Base-by-base conservation (phyloP, 345 rosid species). In the Salix suchowensis region DNA sequence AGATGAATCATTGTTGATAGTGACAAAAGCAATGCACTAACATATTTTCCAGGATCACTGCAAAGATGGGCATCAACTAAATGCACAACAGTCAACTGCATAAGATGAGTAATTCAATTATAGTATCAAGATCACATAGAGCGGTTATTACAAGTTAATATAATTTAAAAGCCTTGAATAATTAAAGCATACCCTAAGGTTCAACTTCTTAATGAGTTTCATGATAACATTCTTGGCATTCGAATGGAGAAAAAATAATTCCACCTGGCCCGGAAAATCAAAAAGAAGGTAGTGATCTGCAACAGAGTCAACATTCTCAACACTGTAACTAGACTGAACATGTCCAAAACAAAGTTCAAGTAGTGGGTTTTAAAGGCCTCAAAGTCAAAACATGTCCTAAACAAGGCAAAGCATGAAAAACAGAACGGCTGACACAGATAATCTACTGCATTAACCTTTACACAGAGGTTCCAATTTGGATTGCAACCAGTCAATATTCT, bases 241-340 rank as follows among this genome's bases (percentile, higher is more conserved):
- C 15, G 94, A 78, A 79, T 92, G 97, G 78, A 88, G 91, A 81
- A 92, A 94, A 83, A 88, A 96, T 37, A 96, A 77, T 80, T 94
- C 99, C 78, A 96, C 98, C 86, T 92, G 99, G 72, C 97, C 97
- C 76, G 99, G 98, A 82, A 96, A 94, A 86, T 94, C 98, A 82
- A 96, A 94, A 74, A 92, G 95, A 79, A 94, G 85, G 86, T 94
- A 94, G 85, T 94, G 97, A 78, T 94, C 99, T 94, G 96, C 88
- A 88, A 40, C 79, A 74, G 46, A 78, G 73, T 67, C 55, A 82
- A 8, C 5, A 24, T 28, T 79, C 77, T 84, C 64, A 75, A 2
- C 65, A 26, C 2, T 8, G 0, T 21, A 34, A 32, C 7, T 15
- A 62, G 30, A 55, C 62, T 2, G 26, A 62, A 11, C 18, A 11